Evolutionary conservation across 805 yeast genomes (phyloP), one percentile per base, ranked within the genome.

Genomic region (Lachancea waltii): DNA sequence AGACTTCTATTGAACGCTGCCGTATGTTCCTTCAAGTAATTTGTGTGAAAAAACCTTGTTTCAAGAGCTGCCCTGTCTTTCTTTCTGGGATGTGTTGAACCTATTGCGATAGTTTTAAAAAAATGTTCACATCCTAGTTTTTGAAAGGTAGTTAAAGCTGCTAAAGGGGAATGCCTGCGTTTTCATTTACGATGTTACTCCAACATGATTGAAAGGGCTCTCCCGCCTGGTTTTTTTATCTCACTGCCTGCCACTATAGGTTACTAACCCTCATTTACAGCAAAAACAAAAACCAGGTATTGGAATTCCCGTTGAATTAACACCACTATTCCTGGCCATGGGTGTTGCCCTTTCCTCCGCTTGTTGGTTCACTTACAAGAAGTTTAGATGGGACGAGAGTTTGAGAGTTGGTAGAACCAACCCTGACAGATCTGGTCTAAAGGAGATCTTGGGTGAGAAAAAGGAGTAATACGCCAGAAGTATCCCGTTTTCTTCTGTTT

Each of bases 261-360:
- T 3, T 37, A 37, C 41, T 37, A 37, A 37, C 41, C 14, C 13
- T 11, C 28, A 20, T n/a, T 10, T 15, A 9, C 17, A 30, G 42
- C 46, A 63, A 62, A 67, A 65, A 49, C 66, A 66, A 51, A 42
- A 57, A 20, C 46, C 60, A 39, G 63, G 63, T 41, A 35, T 52
- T 30, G 51, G 53, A 30, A 49, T 74, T 38, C 80, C 80, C 52
- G 70, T 74, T 38, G 81, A 75, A 62, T 59, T 75, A 51, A 71
- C 76, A 42, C 81, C 81, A 54, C 64, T 75, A 47, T 73, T 73
- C 51, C 62, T 71, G 24, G 79, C 78, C 27, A 68, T 75, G 66
- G 72, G 73, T 54, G 70, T 72, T 42, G 81, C 79, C 26, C 51
- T 62, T 40, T 45, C 71, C 28, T 67, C 72, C 25, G 79, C 77